Evolutionary conservation across 768 basidiomycete genomes (phyloP), one percentile per base, ranked within the genome.

Genomic region (Tricholomella constricta): DNA sequence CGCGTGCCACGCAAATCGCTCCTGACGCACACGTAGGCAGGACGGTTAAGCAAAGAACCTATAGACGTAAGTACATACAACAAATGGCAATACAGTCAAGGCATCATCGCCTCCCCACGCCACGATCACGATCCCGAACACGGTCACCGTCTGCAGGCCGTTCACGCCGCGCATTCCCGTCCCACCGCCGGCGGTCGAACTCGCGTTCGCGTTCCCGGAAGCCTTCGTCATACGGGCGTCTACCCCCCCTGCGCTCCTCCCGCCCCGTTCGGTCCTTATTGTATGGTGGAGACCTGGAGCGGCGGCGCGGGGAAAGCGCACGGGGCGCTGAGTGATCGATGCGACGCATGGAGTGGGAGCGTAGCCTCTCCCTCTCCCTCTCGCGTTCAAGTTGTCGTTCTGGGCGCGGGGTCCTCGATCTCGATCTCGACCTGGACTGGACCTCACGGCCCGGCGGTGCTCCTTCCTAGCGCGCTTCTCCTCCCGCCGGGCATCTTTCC

Each of bases 401-500:
- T 52, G 52, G 62, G 43, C 65, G 65, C 5, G 71, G 70, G 41
- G 56, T 61, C 56, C 51, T 44, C 36, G 72, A 70, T 19, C 60
- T 64, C 31, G 73, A 73, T 14, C 72, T 64, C 15, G 68, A 66
- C 34, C n/a, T 73, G 32, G n/a, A n/a, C 69, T 73, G 32, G 70
- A 65, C 32, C 64, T 22, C 63, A 58, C 48, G 65, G 61, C 46
- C 51, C 53, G 49, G 55, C 63, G 42, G 58, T 27, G 26, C 57
- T 55, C 48, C 51, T 52, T 72, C 31, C 67, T 71, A 56, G 65
- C 67, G 52, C 69, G 65, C 48, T 72, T 72, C 50, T 74, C 72
- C 60, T 83, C 82, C 64, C 82, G 86, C 53, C 72, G 75, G 5
- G 72, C 76, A n/a, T 78, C 78, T 60, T 80, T 87, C 53, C 71